phyloP scores from a whole-genome alignment of 805 yeast species.

The Candida bentonensis region DNA sequence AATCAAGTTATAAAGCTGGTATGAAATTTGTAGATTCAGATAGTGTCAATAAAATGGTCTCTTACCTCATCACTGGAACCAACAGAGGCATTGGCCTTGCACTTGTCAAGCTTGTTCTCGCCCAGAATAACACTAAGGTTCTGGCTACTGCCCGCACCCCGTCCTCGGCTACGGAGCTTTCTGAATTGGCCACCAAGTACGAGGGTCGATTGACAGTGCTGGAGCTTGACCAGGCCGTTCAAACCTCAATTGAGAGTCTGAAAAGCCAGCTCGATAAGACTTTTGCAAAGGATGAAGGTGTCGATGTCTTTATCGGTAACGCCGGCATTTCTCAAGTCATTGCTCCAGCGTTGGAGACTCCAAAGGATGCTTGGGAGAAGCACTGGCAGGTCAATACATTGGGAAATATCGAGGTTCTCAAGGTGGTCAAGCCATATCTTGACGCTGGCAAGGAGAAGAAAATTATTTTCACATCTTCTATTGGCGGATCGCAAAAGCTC shows the following conservation, averaged over 20 bases:
- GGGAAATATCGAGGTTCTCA: slow-evolving; percentile 12
- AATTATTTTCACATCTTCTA: slow-evolving; percentile 17
- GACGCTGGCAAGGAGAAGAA: slow-evolving; percentile 13
- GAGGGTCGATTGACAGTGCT: neutral
- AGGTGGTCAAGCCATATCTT: slow-evolving; percentile 14
- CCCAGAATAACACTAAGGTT: slow-evolving; percentile 12
- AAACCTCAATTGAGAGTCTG: neutral
- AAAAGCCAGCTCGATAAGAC: slow-evolving; percentile 17
- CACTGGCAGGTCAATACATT: slow-evolving; percentile 12
- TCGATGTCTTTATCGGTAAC: slow-evolving; percentile 18
- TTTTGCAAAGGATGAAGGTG: slow-evolving; percentile 12
- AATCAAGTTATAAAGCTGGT: too few relatives aligned
- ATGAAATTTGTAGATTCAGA: too few relatives aligned
- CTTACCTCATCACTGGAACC: slow-evolving; percentile 26
- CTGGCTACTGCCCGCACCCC: slow-evolving; percentile 14
- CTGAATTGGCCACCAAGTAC: slow-evolving; percentile 4
- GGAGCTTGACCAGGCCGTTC: neutral
- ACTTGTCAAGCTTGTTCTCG: slow-evolving; percentile 17
- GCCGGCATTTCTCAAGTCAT: slow-evolving; percentile 16
- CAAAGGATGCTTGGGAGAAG: slow-evolving; percentile 2
- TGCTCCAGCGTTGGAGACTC: slow-evolving; percentile 12
- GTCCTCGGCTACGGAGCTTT: slow-evolving; percentile 6
- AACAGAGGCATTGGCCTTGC: slow-evolving; percentile 25
- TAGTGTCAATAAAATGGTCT: too few relatives aligned
- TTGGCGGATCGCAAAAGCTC: slow-evolving; percentile 5